Conservation (phyloP, 2,329 filamentous ascomycete species). For the Metarhizium robertsii region DNA sequence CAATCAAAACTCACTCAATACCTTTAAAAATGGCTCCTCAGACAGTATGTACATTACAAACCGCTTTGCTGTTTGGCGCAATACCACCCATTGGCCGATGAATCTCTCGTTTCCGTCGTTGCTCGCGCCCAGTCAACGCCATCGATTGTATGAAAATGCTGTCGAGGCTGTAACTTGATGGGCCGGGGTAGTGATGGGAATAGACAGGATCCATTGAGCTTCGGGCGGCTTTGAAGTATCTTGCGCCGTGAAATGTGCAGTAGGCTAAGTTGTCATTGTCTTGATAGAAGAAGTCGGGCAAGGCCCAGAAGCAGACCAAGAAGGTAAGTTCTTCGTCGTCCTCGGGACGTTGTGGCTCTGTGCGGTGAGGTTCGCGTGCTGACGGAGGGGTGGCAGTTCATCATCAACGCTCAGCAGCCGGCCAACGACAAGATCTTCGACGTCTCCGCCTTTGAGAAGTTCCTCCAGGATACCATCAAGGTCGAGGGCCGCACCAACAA, state of each 20-base stretch:
- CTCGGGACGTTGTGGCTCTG: not conserved
- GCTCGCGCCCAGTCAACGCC: not conserved
- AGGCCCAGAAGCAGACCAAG: conserved; percentile 75
- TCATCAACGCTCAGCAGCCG: conserved; percentile 98
- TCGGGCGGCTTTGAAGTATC: not conserved
- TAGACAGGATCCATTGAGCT: no score
- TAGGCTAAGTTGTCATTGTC: conserved; percentile 75
- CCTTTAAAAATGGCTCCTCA: conserved; percentile 67
- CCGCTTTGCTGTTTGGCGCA: conserved; percentile 82
- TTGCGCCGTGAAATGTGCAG: conserved; percentile 50
- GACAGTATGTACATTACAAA: conserved; percentile 72
- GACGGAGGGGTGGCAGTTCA: conserved; percentile 54
- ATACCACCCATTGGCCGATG: not conserved
- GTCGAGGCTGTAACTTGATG: no score
- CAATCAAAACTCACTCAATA: conserved; percentile 15
- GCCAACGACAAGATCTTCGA: conserved; percentile 99
- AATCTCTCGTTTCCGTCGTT: not conserved
- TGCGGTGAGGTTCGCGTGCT: not conserved
- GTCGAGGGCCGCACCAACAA: conserved; percentile 97
- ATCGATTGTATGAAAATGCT: not conserved
- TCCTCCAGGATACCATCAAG: conserved; percentile 99
- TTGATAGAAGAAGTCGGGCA: conserved; percentile 53
- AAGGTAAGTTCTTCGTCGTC: conserved; percentile 47
- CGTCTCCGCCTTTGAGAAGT: conserved; percentile 97
- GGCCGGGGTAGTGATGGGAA: no score